These are phyloP conservation scores for Avena sativa DNA, from an alignment of 176 grass and related monocot species.

Conservation along the genomic window DNA sequence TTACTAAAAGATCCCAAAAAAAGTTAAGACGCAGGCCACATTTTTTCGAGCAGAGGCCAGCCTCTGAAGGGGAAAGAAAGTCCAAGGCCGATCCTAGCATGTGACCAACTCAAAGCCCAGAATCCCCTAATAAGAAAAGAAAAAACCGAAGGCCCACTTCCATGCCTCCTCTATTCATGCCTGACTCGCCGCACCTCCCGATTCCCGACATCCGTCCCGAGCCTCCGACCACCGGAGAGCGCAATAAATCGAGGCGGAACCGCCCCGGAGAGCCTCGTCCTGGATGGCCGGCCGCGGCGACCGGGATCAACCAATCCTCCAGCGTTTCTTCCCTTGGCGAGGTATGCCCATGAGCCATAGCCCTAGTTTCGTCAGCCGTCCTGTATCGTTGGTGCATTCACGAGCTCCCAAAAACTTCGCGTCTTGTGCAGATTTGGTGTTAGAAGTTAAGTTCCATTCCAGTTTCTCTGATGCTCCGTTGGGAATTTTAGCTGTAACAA, in stretches of 20 bases:
- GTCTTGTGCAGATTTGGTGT: neutral
- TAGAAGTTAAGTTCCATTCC: neutral
- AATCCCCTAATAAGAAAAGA: neutral
- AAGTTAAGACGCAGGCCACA: too few species aligned
- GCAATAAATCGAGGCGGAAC: neutral
- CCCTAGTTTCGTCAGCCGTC: neutral
- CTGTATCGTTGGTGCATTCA: neutral
- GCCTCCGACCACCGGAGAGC: neutral
- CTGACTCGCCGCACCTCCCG: neutral
- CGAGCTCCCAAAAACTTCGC: neutral
- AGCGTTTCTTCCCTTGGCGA: neutral
- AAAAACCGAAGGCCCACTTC: neutral
- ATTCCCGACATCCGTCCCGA: neutral
- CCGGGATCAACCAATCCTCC: neutral
- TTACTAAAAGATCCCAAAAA: too few species aligned
- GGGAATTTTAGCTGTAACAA: neutral
- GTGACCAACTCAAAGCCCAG: neutral
- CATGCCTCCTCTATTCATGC: neutral
- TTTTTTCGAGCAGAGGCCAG: too few species aligned
- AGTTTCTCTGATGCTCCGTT: neutral
- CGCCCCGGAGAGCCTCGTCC: neutral
- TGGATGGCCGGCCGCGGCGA: slow-evolving; percentile 2
- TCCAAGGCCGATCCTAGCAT: neutral
- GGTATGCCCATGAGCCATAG: neutral
- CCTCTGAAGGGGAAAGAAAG: too few species aligned